These are phyloP conservation scores for Rhododendron williamsianum DNA, from an alignment of 148 eudicot genomes.

Conservation along the genomic window DNA sequence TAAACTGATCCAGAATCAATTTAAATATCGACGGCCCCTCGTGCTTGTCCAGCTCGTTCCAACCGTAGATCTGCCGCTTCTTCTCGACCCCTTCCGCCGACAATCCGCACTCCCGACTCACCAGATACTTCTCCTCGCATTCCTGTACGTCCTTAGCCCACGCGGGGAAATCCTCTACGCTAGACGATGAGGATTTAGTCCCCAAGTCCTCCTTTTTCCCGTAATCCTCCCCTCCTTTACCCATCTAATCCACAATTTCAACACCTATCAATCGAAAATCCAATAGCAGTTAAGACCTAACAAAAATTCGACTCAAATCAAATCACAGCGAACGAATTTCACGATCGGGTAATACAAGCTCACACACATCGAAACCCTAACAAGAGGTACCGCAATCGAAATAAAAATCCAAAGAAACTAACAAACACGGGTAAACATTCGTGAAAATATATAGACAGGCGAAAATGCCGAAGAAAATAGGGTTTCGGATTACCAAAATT, in stretches of 20 bases:
- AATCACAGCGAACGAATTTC: neutral
- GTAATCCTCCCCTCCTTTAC: constrained; percentile 51
- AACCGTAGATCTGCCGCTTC: constrained; percentile 34
- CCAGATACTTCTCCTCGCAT: constrained; percentile 37
- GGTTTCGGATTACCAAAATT: constrained; percentile 6
- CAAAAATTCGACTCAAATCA: neutral
- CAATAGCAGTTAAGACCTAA: neutral
- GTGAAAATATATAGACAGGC: too few species aligned
- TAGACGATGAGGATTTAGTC: neutral
- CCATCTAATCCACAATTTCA: constrained; percentile 34
- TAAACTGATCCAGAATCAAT: constrained; percentile 48
- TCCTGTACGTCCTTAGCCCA: constrained; percentile 40
- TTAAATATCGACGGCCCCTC: constrained; percentile 41
- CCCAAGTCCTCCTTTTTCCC: constrained; percentile 32
- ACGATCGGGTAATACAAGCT: neutral
- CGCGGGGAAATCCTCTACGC: constrained; percentile 25
- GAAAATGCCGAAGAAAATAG: neutral
- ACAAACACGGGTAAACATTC: neutral
- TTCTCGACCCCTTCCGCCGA: constrained; percentile 29
- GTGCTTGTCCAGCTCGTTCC: constrained; percentile 45
- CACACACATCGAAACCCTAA: constrained; percentile 2
- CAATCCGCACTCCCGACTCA: constrained; percentile 30
- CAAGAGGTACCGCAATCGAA: neutral
- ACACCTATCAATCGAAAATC: neutral
- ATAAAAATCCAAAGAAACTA: neutral